phyloP scores from a whole-genome alignment of 179 eudicot genomes.

The Silene coronaria region DNA sequence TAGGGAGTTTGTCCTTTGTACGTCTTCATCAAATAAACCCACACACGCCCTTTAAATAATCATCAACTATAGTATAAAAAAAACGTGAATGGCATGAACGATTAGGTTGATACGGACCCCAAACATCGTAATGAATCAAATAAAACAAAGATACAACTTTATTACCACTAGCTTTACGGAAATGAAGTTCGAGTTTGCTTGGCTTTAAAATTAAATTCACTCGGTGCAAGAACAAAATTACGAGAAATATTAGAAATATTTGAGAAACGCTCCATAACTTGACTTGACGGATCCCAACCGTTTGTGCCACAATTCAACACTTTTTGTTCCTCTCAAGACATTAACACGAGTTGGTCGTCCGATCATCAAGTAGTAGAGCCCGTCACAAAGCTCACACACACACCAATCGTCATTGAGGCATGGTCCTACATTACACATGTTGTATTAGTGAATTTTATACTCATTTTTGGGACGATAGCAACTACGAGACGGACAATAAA shows the following conservation, averaged over 20 bases:
- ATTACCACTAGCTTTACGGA: too few species aligned
- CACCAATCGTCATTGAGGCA: not conserved
- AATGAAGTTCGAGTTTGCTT: too few species aligned
- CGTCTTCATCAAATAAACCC: too few species aligned
- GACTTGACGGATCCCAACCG: not conserved
- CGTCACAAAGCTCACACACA: too few species aligned
- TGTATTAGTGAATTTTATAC: not conserved
- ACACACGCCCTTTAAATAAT: too few species aligned
- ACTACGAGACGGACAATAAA: not conserved
- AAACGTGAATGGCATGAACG: not conserved
- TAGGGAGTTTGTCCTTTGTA: too few species aligned
- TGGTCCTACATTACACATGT: not conserved
- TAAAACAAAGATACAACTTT: not conserved
- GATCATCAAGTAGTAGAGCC: too few species aligned
- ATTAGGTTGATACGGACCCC: not conserved
- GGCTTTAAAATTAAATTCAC: not conserved
- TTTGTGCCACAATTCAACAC: not conserved
- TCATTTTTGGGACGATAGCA: not conserved
- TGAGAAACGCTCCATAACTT: not conserved
- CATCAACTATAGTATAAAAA: not conserved
- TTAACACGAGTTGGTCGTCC: too few species aligned
- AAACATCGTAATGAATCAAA: not conserved
- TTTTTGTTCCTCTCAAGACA: too few species aligned
- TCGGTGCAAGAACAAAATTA: not conserved
- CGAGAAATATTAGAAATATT: not conserved